Evolutionary conservation across 352 stramenopile genomes (phyloP).

Genomic region (Globisporangium paddicum): DNA sequence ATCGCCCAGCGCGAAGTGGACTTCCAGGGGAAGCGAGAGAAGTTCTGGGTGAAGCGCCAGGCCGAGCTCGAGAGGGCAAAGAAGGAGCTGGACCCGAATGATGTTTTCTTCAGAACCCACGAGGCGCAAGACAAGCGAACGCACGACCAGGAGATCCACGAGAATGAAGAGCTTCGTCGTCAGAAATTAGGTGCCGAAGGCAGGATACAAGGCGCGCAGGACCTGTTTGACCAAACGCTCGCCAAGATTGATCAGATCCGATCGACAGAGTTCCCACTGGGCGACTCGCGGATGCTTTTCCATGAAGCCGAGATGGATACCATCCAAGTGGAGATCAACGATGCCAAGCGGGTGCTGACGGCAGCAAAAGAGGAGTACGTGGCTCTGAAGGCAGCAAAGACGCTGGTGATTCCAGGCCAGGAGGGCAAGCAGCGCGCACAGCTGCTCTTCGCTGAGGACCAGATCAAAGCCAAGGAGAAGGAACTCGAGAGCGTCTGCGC

Average conservation of each 20-base stretch:
- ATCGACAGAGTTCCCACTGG: conserved; percentile 37
- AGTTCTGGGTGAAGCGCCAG: conserved; percentile 56
- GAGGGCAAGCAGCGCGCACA: conserved; percentile 61
- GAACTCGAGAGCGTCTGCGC: conserved; percentile 44
- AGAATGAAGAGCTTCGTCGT: conserved; percentile 47
- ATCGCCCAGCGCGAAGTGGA: conserved; percentile 47
- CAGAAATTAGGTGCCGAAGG: conserved; percentile 38
- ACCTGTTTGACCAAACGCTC: conserved; percentile 30
- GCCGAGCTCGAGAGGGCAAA: conserved; percentile 61
- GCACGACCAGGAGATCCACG: conserved; percentile 40
- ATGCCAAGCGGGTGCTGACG: conserved; percentile 35
- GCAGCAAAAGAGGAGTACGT: conserved; percentile 67
- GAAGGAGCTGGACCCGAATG: conserved; percentile 69
- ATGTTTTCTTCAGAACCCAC: conserved; percentile 71
- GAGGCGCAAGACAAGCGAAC: conserved; percentile 59
- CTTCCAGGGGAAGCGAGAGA: conserved; percentile 41
- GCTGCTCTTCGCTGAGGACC: conserved; percentile 66
- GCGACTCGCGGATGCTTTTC: conserved; percentile 48
- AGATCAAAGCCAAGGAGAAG: conserved; percentile 60
- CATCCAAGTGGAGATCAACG: conserved; percentile 40
- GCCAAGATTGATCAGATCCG: conserved; percentile 34
- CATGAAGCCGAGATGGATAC: conserved; percentile 51
- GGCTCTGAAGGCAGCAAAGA: conserved; percentile 45
- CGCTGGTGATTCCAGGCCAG: conserved; percentile 29
- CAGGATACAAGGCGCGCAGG: conserved; percentile 36